phyloP scores from a whole-genome alignment of 2,329 filamentous ascomycete species.

The Orbilia blumenaviensis region DNA sequence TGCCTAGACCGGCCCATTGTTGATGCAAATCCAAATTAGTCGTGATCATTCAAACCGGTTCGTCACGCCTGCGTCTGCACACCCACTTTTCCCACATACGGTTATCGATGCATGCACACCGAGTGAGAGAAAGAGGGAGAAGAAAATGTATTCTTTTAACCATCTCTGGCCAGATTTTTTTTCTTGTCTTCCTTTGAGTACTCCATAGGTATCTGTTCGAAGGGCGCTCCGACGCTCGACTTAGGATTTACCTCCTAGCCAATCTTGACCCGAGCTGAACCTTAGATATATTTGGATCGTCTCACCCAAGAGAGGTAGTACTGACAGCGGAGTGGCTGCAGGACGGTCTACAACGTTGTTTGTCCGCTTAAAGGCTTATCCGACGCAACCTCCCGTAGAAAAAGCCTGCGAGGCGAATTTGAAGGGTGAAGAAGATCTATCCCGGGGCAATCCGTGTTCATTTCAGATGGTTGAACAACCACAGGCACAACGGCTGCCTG shows the following conservation, averaged over 20 bases:
- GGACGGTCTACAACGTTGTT: conserved; percentile 47
- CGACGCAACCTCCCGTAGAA: conserved; percentile 45
- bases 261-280: conserved; percentile 22
- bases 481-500: conserved; percentile 39
- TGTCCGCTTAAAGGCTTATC: conserved; percentile 53
- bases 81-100: background rate
- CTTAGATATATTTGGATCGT: conserved; percentile 45
- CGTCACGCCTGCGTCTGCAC: conserved; percentile 8
- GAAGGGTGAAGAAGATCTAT: conserved; percentile 42
- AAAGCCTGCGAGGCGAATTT: conserved; percentile 47
- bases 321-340: conserved; percentile 55
- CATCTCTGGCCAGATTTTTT: background rate
- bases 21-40: conserved; percentile 14
- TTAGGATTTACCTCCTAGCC: conserved; percentile 3
- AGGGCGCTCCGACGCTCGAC: background rate
- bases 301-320: conserved; percentile 45
- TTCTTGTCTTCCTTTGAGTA: background rate
- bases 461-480: conserved; percentile 50
- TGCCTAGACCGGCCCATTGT: conserved; percentile 29
- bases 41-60: conserved; percentile 21
- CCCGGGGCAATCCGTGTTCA: conserved; percentile 44
- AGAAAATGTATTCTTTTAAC: background rate
- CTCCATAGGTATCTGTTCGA: background rate
- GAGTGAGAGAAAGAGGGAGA: background rate
- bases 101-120: background rate